These are phyloP conservation scores for Puccinia hordei DNA, from an alignment of 1,284 basidiomycete genomes.

Conservation along the genomic window DNA sequence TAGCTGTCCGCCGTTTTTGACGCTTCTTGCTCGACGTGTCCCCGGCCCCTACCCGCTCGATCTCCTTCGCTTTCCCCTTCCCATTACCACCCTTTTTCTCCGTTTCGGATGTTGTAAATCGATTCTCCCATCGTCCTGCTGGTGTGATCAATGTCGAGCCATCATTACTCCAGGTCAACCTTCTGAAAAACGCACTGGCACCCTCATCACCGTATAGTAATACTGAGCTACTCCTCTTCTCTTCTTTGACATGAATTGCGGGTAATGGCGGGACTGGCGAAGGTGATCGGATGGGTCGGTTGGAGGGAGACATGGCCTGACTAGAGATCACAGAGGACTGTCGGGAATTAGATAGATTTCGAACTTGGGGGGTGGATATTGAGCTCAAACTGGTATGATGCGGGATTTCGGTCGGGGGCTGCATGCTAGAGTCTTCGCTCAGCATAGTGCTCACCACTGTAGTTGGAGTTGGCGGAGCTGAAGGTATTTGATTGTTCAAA, in stretches of 20 bases:
- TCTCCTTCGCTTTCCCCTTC: slow-evolving; percentile 52
- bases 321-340: slow-evolving; percentile 60
- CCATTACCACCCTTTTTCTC: slow-evolving; percentile 29
- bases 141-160: slow-evolving; percentile 90
- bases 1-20: slow-evolving; percentile 54
- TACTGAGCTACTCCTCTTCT: slow-evolving; percentile 60
- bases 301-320: slow-evolving; percentile 64
- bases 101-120: slow-evolving; percentile 61
- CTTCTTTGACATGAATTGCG: slow-evolving; percentile 67
- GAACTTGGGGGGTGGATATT: slow-evolving; percentile 16
- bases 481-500: slow-evolving; percentile 66
- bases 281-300: slow-evolving; percentile 85
- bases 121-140: slow-evolving; percentile 92
- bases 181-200: slow-evolving; percentile 91
- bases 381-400: slow-evolving; percentile 25
- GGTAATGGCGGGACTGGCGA: slow-evolving; percentile 87
- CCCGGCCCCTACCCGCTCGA: slow-evolving; percentile 61
- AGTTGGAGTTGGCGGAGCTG: slow-evolving; percentile 69
- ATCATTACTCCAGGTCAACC: slow-evolving; percentile 90
- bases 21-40: slow-evolving; percentile 62
- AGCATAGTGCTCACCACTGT: slow-evolving; percentile 33
- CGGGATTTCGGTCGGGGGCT: slow-evolving; percentile 42
- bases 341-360: slow-evolving; percentile 34
- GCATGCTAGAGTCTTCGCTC: slow-evolving; percentile 45
- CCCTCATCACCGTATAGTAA: slow-evolving; percentile 90